Conservation (phyloP, 2,329 filamentous ascomycete genomes). For the Pseudophaeomoniella oleicola region DNA sequence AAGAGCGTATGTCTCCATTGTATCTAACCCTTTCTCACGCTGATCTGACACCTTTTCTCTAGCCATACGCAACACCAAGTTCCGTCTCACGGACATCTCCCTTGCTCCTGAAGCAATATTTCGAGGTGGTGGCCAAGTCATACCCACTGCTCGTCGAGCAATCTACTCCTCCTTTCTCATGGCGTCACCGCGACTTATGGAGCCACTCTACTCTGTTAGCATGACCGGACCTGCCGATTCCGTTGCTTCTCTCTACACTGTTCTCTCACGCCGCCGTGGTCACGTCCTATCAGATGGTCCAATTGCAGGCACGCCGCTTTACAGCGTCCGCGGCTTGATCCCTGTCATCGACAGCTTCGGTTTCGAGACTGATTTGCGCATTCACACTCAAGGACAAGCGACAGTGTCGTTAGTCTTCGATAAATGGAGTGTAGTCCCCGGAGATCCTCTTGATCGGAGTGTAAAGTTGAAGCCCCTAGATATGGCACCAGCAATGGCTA, state of each 20-base stretch:
- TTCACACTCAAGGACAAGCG: conserved; percentile 87
- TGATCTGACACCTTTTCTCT: conserved; percentile 9
- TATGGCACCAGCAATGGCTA: conserved; percentile 74
- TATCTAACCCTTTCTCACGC: conserved; percentile 6
- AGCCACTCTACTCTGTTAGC: conserved; percentile 81
- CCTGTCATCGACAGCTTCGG: conserved; percentile 96
- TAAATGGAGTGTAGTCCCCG: conserved; percentile 88
- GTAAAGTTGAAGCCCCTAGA: conserved; percentile 72
- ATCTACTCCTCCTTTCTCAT: conserved; percentile 96
- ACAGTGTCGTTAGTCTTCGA: conserved; percentile 89
- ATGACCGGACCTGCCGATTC: conserved; percentile 88
- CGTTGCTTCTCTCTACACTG: conserved; percentile 79
- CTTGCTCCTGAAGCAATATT: conserved; percentile 85
- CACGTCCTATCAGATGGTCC: conserved; percentile 91
- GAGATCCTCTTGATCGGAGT: conserved; percentile 82
- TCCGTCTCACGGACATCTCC: conserved; percentile 82
- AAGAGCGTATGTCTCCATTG: conserved; percentile 64
- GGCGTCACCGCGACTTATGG: conserved; percentile 92
- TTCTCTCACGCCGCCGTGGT: conserved; percentile 72
- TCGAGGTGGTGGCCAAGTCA: conserved; percentile 90
- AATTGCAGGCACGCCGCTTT: conserved; percentile 85
- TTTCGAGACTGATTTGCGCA: conserved; percentile 92
- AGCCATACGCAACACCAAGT: conserved; percentile 96
- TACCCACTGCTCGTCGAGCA: conserved; percentile 80
- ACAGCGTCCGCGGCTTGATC: conserved; percentile 77